Evolutionary conservation across 805 yeast genomes (phyloP).

Genomic region (Candida endomychidarum): DNA sequence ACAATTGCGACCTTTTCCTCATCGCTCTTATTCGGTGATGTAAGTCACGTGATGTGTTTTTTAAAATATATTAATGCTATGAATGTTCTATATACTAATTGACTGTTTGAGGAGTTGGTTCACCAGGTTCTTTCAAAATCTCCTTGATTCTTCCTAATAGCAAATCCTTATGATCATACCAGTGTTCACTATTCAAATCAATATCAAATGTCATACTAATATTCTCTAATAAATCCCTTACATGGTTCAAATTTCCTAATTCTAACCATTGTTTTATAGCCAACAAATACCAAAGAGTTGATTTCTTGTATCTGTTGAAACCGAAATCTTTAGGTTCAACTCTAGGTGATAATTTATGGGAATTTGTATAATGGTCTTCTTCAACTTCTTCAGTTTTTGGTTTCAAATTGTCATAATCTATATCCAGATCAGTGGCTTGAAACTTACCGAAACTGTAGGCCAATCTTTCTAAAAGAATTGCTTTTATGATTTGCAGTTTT

Average conservation of each 20-base stretch:
- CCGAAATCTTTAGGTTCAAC: constrained; percentile 47
- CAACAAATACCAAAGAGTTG: constrained; percentile 72
- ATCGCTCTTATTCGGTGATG: no score
- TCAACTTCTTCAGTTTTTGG: background rate
- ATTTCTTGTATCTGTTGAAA: constrained; percentile 64
- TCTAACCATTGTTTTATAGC: constrained; percentile 69
- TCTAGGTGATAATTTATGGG: constrained; percentile 31
- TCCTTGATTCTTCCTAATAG: constrained; percentile 25
- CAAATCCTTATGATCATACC: constrained; percentile 36
- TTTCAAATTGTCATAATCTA: constrained; percentile 12
- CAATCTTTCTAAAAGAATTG: constrained; percentile 42
- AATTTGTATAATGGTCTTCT: constrained; percentile 29
- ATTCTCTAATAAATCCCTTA: constrained; percentile 26
- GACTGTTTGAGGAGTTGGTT: no score
- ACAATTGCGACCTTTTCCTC: constrained; percentile 8
- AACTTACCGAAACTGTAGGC: constrained; percentile 51
- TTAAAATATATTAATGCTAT: no score
- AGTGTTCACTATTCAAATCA: constrained; percentile 18
- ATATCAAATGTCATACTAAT: constrained; percentile 23
- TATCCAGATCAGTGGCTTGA: constrained; percentile 15
- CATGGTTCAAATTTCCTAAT: constrained; percentile 28
- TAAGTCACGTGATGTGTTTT: no score
- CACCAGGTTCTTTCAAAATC: background rate
- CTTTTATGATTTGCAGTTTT: constrained; percentile 47
- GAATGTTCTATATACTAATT: no score